Conservation (phyloP, 768 basidiomycete genomes). For the Candolleomyces aberdarensis region DNA sequence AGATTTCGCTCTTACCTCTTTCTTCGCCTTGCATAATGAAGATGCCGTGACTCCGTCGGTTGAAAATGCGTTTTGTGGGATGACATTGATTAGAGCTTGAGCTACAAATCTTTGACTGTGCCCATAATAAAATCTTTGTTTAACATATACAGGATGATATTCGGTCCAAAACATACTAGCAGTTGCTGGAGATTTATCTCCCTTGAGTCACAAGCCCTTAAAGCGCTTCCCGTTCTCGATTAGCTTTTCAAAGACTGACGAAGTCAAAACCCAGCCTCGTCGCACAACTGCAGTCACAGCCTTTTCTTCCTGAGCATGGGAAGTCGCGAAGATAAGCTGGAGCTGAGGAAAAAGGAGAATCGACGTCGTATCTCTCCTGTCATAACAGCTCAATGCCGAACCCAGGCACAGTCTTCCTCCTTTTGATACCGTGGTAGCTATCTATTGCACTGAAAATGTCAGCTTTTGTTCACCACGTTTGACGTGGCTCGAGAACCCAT, state of each 20-base stretch:
- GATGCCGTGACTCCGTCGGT: constrained; percentile 57
- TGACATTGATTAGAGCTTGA: constrained; percentile 85
- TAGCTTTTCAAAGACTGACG: constrained; percentile 81
- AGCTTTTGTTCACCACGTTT: too few relatives aligned
- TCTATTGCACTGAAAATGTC: too few relatives aligned
- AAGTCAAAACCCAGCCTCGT: constrained; percentile 79
- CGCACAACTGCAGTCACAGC: constrained; percentile 86
- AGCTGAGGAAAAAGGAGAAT: too few relatives aligned
- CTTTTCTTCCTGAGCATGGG: constrained; percentile 66
- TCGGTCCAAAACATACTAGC: constrained; percentile 42
- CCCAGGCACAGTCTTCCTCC: too few relatives aligned
- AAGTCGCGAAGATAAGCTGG: too few relatives aligned
- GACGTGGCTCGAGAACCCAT: too few relatives aligned
- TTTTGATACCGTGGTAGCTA: too few relatives aligned
- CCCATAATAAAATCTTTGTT: constrained; percentile 48
- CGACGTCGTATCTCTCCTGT: too few relatives aligned
- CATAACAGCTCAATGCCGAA: too few relatives aligned
- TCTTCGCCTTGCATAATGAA: too few relatives aligned
- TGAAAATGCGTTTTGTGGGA: constrained; percentile 77
- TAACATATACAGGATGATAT: not conserved
- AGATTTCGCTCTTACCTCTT: too few relatives aligned
- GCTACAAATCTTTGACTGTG: constrained; percentile 91
- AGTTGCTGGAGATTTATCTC: constrained; percentile 90
- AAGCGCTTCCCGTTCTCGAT: constrained; percentile 82
- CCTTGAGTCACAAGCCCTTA: too few relatives aligned